These are phyloP conservation scores for Coemansia sp. DNA, from an alignment of 192 early-diverging fungal genomes.

Conservation along the genomic window DNA sequence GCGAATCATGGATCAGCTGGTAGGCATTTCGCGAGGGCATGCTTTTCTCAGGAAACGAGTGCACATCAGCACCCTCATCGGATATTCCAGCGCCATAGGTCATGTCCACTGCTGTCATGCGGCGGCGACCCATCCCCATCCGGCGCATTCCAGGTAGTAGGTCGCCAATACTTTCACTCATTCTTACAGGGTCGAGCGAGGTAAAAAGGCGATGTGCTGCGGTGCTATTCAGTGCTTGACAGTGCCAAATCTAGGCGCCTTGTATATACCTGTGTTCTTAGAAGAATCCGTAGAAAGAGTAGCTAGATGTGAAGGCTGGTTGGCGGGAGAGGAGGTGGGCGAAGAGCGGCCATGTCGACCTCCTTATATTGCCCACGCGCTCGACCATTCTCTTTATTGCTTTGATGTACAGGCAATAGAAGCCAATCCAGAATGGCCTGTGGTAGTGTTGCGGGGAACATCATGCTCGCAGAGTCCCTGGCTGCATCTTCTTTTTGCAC, in stretches of 20 bases:
- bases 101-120: constrained; percentile 26
- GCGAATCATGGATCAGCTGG: constrained; percentile 73
- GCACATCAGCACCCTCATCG: constrained; percentile 28
- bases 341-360: background rate
- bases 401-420: background rate
- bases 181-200: constrained; percentile 3
- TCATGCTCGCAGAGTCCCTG: background rate
- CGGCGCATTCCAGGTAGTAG: constrained; percentile 42
- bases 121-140: constrained; percentile 26
- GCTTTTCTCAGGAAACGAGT: constrained; percentile 27
- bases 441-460: background rate
- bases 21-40: constrained; percentile 61
- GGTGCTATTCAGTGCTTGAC: background rate
- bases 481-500: background rate
- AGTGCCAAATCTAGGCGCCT: background rate
- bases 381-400: background rate
- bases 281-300: background rate
- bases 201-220: background rate
- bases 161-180: constrained; percentile 33
- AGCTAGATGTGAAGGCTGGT: background rate
- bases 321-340: background rate
- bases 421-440: background rate
- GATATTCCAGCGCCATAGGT: constrained; percentile 37
- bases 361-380: background rate
- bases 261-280: background rate